Conservation (phyloP, 2,329 filamentous ascomycete genomes). For the Neurospora sp. region DNA sequence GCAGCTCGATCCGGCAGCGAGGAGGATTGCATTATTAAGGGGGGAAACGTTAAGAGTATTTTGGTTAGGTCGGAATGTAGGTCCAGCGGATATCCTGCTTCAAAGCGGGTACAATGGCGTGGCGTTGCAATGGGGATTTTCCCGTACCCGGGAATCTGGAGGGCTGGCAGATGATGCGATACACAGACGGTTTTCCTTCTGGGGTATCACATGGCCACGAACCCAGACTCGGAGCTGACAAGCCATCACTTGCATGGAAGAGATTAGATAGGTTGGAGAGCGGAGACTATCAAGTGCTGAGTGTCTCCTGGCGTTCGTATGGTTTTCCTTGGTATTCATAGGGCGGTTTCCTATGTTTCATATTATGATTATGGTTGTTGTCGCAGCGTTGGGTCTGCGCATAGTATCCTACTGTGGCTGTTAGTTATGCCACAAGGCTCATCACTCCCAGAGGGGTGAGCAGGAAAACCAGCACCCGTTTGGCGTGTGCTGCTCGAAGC, state of each 20-base stretch:
- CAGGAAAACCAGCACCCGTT: neutral
- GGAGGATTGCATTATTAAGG: neutral
- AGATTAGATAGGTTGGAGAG: neutral
- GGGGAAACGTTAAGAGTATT: neutral
- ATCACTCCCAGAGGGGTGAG: neutral
- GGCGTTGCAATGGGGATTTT: neutral
- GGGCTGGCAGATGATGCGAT: neutral
- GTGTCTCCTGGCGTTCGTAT: constrained; percentile 33
- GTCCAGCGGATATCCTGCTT: neutral
- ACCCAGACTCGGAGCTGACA: neutral
- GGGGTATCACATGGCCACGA: neutral
- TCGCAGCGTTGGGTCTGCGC: neutral
- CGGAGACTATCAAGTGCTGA: constrained; percentile 45
- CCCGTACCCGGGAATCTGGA: neutral
- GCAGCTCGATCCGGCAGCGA: neutral
- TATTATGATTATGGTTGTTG: constrained; percentile 2
- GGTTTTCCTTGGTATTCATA: constrained; percentile 2
- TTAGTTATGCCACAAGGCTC: neutral
- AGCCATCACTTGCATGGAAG: neutral
- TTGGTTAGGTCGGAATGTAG: neutral
- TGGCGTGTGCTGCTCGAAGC: neutral
- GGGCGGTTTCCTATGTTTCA: constrained; percentile 11
- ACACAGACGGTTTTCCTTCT: neutral
- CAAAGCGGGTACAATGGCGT: neutral
- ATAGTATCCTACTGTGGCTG: neutral